phyloP scores from a whole-genome alignment of 805 yeast species.

The Naumovozyma baii region DNA sequence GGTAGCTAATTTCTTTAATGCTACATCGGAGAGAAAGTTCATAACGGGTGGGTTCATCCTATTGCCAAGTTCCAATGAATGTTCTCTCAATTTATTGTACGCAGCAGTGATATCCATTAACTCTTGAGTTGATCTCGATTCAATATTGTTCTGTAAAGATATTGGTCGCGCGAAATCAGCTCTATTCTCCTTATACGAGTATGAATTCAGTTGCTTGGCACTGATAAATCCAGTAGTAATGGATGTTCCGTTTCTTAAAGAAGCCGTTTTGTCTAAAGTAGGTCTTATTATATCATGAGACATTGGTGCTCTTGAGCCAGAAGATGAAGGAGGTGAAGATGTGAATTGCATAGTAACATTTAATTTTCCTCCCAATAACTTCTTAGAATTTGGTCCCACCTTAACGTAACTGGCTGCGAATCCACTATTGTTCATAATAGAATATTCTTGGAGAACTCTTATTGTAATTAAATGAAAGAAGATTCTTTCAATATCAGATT shows the following conservation, averaged over 20 bases:
- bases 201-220: slow-evolving; percentile 10
- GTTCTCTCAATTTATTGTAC: slow-evolving; percentile 17
- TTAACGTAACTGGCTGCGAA: slow-evolving; percentile 71
- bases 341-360: slow-evolving; percentile 45
- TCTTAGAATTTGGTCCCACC: slow-evolving; percentile 45
- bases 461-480: slow-evolving; percentile 67
- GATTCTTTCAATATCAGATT: slow-evolving; percentile 69
- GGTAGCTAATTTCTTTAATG: slow-evolving; percentile 19
- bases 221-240: slow-evolving; percentile 6
- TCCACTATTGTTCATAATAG: slow-evolving; percentile 66
- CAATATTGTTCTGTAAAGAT: slow-evolving; percentile 6
- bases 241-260: neutral
- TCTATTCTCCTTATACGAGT: slow-evolving; percentile 3
- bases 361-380: slow-evolving; percentile 37
- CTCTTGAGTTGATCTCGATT: slow-evolving; percentile 17
- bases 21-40: slow-evolving; percentile 18
- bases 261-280: neutral
- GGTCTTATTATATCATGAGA: neutral
- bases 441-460: slow-evolving; percentile 58
- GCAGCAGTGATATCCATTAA: slow-evolving; percentile 17
- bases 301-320: slow-evolving; percentile 1
- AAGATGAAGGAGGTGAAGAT: slow-evolving; percentile 12
- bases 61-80: slow-evolving; percentile 15
- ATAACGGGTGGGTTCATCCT: slow-evolving; percentile 19
- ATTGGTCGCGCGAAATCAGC: slow-evolving; percentile 6